These are phyloP conservation scores for Gastrolobium bilobum DNA, from an alignment of 306 rosid species.

Conservation along the genomic window DNA sequence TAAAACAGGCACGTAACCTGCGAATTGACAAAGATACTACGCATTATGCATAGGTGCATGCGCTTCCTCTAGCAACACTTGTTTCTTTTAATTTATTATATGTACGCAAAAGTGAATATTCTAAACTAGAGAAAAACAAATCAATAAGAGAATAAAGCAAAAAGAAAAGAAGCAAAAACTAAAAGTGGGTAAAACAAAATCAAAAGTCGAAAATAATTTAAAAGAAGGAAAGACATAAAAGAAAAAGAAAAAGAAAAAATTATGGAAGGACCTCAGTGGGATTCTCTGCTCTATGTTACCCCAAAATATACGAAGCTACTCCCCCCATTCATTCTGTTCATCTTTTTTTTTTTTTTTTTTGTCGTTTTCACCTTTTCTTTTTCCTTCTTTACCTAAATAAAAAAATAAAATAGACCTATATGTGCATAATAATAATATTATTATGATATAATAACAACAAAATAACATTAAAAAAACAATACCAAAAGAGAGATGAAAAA, in stretches of 20 bases:
- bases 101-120: background rate
- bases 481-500: background rate
- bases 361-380: slow-evolving; percentile 8
- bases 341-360: slow-evolving; percentile 24
- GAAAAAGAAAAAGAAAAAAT: slow-evolving; percentile 9
- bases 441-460: background rate
- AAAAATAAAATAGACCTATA: too few relatives aligned
- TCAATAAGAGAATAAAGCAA: slow-evolving; percentile 43
- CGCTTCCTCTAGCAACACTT: background rate
- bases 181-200: slow-evolving; percentile 29
- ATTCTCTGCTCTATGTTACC: slow-evolving; percentile 53
- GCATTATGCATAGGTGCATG: background rate
- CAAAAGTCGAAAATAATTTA: background rate
- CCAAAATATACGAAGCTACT: slow-evolving; percentile 9
- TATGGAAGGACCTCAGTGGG: slow-evolving; percentile 53
- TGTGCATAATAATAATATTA: background rate
- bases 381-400: background rate
- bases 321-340: slow-evolving; percentile 33
- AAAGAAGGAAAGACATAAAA: background rate
- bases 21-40: slow-evolving; percentile 10
- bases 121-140: slow-evolving; percentile 3
- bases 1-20: slow-evolving; percentile 27
- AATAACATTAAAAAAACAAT: background rate
- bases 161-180: slow-evolving; percentile 15
- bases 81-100: background rate